phyloP scores from a whole-genome alignment of 2,329 filamentous ascomycete species.

The Westerdykella sp. region DNA sequence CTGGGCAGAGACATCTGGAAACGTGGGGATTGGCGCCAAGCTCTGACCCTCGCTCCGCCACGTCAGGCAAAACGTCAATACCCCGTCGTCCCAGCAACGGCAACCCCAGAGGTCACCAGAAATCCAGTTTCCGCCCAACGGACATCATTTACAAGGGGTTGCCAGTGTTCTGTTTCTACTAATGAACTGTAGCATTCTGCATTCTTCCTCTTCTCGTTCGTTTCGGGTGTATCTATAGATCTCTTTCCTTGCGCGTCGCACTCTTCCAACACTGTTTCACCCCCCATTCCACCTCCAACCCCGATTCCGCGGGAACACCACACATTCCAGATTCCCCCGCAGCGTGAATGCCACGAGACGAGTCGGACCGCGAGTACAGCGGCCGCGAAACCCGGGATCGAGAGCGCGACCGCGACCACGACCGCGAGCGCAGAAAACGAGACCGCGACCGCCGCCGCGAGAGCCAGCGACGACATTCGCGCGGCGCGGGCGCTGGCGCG shows the following conservation, averaged over 20 bases:
- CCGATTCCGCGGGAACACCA: not conserved
- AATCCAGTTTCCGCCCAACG: slow-evolving; percentile 12
- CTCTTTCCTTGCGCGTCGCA: not conserved
- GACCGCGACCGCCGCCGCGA: not conserved
- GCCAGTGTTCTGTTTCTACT: not conserved
- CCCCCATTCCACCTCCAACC: not conserved
- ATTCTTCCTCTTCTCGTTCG: slow-evolving; percentile 2
- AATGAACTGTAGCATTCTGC: slow-evolving; percentile 1
- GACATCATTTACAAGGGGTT: slow-evolving; percentile 17
- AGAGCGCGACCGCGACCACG: slow-evolving; percentile 14
- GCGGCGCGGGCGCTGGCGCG: not conserved
- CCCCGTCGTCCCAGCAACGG: slow-evolving; percentile 26
- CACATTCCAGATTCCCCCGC: not conserved
- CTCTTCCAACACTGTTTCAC: not conserved
- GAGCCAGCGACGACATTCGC: not conserved
- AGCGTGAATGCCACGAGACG: slow-evolving; percentile 15
- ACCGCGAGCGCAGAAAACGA: slow-evolving; percentile 3
- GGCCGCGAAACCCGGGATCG: slow-evolving; percentile 24
- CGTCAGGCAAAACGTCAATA: slow-evolving; percentile 23
- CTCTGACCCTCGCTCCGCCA: slow-evolving; percentile 11
- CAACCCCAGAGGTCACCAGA: slow-evolving; percentile 5
- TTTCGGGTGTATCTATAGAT: no score
- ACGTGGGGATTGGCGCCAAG: slow-evolving; percentile 8
- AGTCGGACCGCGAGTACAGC: slow-evolving; percentile 17
- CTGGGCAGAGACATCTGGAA: no score